Evolutionary conservation across 2,329 filamentous ascomycete species (phyloP), one percentile per base, ranked within the genome.

Genomic region (Cercospora sp.): DNA sequence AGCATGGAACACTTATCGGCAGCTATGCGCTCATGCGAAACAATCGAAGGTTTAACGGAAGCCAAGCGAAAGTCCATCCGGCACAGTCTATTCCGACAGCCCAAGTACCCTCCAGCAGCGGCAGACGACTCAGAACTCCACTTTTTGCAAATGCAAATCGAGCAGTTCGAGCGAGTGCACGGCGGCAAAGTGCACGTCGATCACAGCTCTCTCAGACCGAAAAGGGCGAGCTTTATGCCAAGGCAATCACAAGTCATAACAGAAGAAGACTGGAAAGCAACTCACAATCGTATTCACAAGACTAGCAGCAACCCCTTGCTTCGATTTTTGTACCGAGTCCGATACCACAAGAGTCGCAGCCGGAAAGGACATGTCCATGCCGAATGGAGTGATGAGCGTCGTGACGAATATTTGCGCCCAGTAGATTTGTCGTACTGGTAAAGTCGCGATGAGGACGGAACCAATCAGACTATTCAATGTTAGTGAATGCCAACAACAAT

Each of bases 361-460:
- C 0, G 89, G 89, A 72, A 89, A 89, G 2, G 83, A 86, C 83
- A 90, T 89, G 75, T 91, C 88, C 85, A 90, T 88, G 2, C 88
- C 87, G 72, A 74, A 76, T 7, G 70, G 68, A 18, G 69, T 70
- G 57, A 91, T 74, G 3, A 90, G 26, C 4, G 87, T 81, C 3
- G 82, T 82, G 9, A 89, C 82, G 74, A 91, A 91, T 0, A 85
- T 82, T 69, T 89, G 85, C 18, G 81, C 81, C 89, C 89, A 91
- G 78, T 91, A 91, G 0, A 80, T 84, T 75, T 90, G 87, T 5
- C 82, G 71, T 0, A 83, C 79, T 0, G 88, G 87, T 2, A 84
- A 81, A 0, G 80, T 83, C 3, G 79, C 80, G 2, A 81, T 70
- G 9, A 84, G 71, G 7, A 82, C 72, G 12, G 74, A 78, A 5